Conservation (phyloP, 192 early-diverging fungal genomes). For the Gaertneriomyces semiglobifer region DNA sequence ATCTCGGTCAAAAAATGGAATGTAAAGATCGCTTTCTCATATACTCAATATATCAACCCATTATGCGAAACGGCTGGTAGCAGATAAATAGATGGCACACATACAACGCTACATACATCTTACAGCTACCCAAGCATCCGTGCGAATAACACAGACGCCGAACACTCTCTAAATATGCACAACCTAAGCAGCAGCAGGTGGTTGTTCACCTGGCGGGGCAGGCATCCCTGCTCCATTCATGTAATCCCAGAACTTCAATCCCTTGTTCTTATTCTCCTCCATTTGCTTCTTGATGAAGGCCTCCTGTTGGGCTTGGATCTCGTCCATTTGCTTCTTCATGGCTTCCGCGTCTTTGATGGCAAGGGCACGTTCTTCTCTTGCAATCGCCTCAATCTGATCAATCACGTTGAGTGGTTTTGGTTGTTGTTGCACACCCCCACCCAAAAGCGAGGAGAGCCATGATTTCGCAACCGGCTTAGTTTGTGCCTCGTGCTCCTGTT, state of each 20-base stretch:
- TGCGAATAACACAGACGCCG: too few relatives aligned
- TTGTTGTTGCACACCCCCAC: constrained; percentile 33
- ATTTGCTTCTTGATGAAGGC: constrained; percentile 68
- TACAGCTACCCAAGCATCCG: too few relatives aligned
- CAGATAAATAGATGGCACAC: too few relatives aligned
- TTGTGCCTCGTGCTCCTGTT: not conserved
- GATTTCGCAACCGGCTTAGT: constrained; percentile 10
- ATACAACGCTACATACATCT: too few relatives aligned
- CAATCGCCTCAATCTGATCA: constrained; percentile 64
- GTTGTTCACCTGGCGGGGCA: too few relatives aligned
- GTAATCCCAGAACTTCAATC: constrained; percentile 71
- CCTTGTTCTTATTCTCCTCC: constrained; percentile 84
- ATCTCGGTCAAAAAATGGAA: too few relatives aligned
- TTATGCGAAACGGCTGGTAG: too few relatives aligned
- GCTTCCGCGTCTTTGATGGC: constrained; percentile 66
- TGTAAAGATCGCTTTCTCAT: too few relatives aligned
- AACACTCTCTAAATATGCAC: too few relatives aligned
- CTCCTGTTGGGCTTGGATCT: constrained; percentile 60
- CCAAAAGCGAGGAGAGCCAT: constrained; percentile 24
- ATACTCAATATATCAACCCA: too few relatives aligned
- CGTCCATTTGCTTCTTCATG: constrained; percentile 64
- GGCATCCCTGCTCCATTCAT: constrained; percentile 22
- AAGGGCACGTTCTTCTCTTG: constrained; percentile 58
- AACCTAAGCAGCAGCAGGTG: too few relatives aligned
- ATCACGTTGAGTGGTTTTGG: constrained; percentile 60